A percentile compares a stretch with the other conserved stretches of the same genome.
Evolutionary conservation across 2,329 filamentous ascomycete species (phyloP).

Genomic region (Alternaria ventricosa): DNA sequence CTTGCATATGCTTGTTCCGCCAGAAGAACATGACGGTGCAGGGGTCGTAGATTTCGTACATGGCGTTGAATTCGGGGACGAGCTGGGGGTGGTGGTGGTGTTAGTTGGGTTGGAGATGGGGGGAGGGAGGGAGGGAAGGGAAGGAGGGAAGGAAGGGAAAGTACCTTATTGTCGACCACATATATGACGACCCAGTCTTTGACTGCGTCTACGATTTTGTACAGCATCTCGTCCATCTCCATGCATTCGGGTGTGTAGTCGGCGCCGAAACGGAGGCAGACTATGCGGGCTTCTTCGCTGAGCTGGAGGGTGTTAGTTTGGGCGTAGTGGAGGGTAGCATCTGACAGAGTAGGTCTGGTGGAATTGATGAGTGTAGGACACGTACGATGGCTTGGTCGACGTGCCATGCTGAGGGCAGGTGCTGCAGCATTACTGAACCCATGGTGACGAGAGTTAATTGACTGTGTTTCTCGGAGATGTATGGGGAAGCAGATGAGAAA

Average conservation of each 20-base stretch:
- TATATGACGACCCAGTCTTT: constrained; percentile 92
- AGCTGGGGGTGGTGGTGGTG: not conserved
- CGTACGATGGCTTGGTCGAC: constrained; percentile 85
- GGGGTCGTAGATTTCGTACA: constrained; percentile 88
- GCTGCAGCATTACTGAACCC: constrained; percentile 87
- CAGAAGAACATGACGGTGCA: constrained; percentile 96
- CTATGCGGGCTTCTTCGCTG: constrained; percentile 80
- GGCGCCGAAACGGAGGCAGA: constrained; percentile 87
- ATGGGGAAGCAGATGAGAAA: not conserved
- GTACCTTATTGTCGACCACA: constrained; percentile 74
- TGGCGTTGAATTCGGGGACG: constrained; percentile 87
- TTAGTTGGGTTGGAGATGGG: not conserved
- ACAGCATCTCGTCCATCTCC: constrained; percentile 31
- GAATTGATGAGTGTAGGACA: not conserved
- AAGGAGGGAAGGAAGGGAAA: not conserved
- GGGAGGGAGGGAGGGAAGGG: not conserved
- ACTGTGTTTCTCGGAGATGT: not conserved
- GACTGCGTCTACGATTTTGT: constrained; percentile 55
- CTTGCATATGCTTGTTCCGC: constrained; percentile 54
- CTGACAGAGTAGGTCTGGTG: accelerated
- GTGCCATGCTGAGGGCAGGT: constrained; percentile 90
- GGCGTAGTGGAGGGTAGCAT: constrained; percentile 47
- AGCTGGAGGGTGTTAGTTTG: constrained; percentile 2
- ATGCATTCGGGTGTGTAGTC: constrained; percentile 75
- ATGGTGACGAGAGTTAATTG: constrained; percentile 42